Base-by-base conservation (phyloP, 2,329 filamentous ascomycete genomes). In the Hansfordia pulvinata region DNA sequence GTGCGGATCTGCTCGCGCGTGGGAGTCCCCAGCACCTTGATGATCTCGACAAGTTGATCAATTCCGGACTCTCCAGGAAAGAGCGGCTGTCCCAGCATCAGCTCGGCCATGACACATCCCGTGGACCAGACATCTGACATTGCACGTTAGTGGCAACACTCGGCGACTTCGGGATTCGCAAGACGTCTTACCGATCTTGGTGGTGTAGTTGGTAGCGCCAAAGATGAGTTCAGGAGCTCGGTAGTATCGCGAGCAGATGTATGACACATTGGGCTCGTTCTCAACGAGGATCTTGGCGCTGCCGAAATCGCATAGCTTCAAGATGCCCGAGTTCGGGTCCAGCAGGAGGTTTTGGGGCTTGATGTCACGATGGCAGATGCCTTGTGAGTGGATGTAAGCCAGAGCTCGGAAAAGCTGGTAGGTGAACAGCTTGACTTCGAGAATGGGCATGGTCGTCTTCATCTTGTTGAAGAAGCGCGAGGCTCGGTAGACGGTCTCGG, bases 391-490 rank as follows among this genome's bases (percentile, higher is more conserved):
- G 43, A 98, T 98, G 60, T 98, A 98, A 48, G 90, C 90, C 42
- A 98, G 69, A 19, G 90, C 93, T 43, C 90, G 79, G 73, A 98
- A 98, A 29, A 98, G 79, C 64, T 98, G 90, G 62, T 98, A 98
- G 52, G 88, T 98, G 67, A 96, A 98, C 36, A 98, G 78, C 67
- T 98, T 98, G 52, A 96, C 85, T 58, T 98, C 90, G 43, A 98
- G 73, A 44, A 88, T 93, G 10, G 90, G 90, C 90, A 98, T 98
- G 28, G 88, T 94, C 6, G 86, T 93, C 75, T 96, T 98, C 78
- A 96, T 79, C 66, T 98, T 98, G 69, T 92, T 96, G 70, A 98
- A 98, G 62, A 94, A 96, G 46, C 90, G 78, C 37, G 90, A 96
- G 22, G 90, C 90, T 47, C 90, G 78, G 58, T 98, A 98, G 27